These are phyloP conservation scores for Boletus huronensis DNA, from an alignment of 768 basidiomycete species.

Conservation along the genomic window DNA sequence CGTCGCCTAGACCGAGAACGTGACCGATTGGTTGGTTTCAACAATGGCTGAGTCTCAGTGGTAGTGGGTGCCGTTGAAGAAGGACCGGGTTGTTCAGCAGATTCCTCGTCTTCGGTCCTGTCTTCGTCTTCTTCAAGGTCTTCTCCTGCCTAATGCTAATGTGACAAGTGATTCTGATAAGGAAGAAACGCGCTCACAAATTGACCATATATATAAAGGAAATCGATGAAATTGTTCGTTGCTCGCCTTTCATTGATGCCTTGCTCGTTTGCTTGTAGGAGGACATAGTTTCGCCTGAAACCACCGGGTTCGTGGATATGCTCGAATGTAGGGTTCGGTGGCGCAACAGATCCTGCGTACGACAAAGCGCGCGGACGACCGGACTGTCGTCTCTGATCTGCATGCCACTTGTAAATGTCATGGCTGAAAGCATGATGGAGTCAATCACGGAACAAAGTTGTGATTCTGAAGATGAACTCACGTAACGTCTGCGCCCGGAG, in stretches of 20 bases:
- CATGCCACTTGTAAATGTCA: slow-evolving; percentile 94
- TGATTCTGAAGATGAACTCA: slow-evolving; percentile 42
- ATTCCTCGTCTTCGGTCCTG: slow-evolving; percentile 55
- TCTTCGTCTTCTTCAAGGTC: slow-evolving; percentile 87
- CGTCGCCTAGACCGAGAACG: slow-evolving; percentile 55
- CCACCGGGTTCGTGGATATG: slow-evolving; percentile 96
- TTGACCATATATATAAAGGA: slow-evolving; percentile 92
- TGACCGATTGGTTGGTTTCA: slow-evolving; percentile 39
- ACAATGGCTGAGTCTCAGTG: slow-evolving; percentile 56
- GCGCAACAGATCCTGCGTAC: slow-evolving; percentile 51
- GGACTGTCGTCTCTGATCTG: slow-evolving; percentile 60
- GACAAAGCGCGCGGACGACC: slow-evolving; percentile 68
- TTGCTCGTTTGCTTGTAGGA: slow-evolving; percentile 66
- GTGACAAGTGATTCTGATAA: not conserved
- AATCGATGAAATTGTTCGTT: slow-evolving; percentile 87
- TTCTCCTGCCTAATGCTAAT: slow-evolving; percentile 70
- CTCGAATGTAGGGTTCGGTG: slow-evolving; percentile 75
- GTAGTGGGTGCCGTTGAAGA: slow-evolving; percentile 3
- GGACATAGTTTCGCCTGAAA: slow-evolving; percentile 85
- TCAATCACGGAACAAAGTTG: slow-evolving; percentile 15
- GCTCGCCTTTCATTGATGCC: slow-evolving; percentile 60
- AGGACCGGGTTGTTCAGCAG: slow-evolving; percentile 26
- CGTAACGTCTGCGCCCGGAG: slow-evolving; percentile 90
- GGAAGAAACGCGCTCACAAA: slow-evolving; percentile 59
- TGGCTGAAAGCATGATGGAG: slow-evolving; percentile 47